Evolutionary conservation across 2,329 filamentous ascomycete genomes (phyloP).

Genomic region (Didymella keratinophila): DNA sequence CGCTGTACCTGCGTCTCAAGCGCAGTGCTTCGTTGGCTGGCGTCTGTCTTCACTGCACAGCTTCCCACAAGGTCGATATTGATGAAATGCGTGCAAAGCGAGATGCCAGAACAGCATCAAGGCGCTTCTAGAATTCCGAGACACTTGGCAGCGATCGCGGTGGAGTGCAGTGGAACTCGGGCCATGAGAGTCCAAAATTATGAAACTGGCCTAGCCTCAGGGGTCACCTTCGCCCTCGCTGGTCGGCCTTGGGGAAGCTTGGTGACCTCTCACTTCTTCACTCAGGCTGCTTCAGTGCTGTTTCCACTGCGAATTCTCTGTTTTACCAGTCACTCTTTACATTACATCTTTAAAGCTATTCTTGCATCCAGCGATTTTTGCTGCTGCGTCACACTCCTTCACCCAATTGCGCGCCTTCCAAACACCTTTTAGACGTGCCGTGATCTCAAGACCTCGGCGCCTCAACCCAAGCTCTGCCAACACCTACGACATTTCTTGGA

Average conservation of each 20-base stretch:
- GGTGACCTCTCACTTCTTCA: slow-evolving; percentile 39
- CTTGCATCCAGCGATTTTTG: slow-evolving; percentile 31
- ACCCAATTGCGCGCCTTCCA: slow-evolving; percentile 20
- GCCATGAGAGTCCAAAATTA: slow-evolving; percentile 18
- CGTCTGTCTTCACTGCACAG: neutral
- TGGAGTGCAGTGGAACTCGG: slow-evolving; percentile 20
- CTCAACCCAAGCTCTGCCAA: slow-evolving; percentile 39
- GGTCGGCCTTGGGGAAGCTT: slow-evolving; percentile 39
- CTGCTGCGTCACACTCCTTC: slow-evolving; percentile 39
- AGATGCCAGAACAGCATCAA: slow-evolving; percentile 13
- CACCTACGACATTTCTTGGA: slow-evolving; percentile 35
- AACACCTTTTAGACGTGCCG: slow-evolving; percentile 26
- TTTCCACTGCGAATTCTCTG: slow-evolving; percentile 40
- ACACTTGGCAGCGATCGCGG: slow-evolving; percentile 15
- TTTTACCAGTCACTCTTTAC: slow-evolving; percentile 45
- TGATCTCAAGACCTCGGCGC: slow-evolving; percentile 31
- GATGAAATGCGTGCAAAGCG: slow-evolving; percentile 1
- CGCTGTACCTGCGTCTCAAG: slow-evolving; percentile 24
- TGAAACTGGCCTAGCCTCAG: slow-evolving; percentile 41
- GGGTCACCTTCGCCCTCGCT: slow-evolving; percentile 30
- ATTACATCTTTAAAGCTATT: slow-evolving; percentile 31
- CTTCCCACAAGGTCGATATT: slow-evolving; percentile 4
- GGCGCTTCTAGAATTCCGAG: slow-evolving; percentile 19
- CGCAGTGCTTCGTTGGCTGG: slow-evolving; percentile 8
- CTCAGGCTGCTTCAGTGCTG: slow-evolving; percentile 44